phyloP scores from a whole-genome alignment of 352 stramenopile genomes.

The Phytophthora litchii region DNA sequence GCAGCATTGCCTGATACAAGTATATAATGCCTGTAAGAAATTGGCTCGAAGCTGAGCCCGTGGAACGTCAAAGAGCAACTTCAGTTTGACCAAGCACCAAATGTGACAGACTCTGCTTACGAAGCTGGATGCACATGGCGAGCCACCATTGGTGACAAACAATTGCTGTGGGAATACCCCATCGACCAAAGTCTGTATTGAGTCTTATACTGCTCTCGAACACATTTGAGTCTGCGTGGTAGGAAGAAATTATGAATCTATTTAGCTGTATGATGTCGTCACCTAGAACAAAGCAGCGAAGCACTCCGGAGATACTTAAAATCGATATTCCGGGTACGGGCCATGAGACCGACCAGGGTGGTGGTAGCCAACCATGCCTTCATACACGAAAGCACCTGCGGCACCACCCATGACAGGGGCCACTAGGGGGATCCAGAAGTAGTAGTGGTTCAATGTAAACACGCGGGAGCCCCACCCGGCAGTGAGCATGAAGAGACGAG shows the following conservation, averaged over 20 bases:
- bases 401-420: conserved; percentile 65
- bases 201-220: too few species aligned
- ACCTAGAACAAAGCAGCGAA: background rate
- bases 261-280: conserved; percentile 1
- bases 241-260: conserved; percentile 19
- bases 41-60: too few species aligned
- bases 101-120: conserved; percentile 10
- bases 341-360: conserved; percentile 43
- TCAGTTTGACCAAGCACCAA: conserved; percentile 21
- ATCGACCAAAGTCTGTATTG: too few species aligned
- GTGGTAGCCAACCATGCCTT: conserved; percentile 57
- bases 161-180: too few species aligned
- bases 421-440: conserved; percentile 75
- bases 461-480: conserved; percentile 72
- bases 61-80: too few species aligned
- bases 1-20: too few species aligned
- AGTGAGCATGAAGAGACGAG: conserved; percentile 65
- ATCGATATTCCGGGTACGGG: conserved; percentile 30
- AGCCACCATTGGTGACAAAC: too few species aligned
- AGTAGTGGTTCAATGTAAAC: conserved; percentile 68
- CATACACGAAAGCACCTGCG: conserved; percentile 62
- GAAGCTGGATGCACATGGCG: too few species aligned
- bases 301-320: conserved; percentile 5
- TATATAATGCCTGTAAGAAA: too few species aligned
- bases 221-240: too few species aligned